Evolutionary conservation across 2,329 filamentous ascomycete species (phyloP).

Genomic region (Tolypocladium capitatum): DNA sequence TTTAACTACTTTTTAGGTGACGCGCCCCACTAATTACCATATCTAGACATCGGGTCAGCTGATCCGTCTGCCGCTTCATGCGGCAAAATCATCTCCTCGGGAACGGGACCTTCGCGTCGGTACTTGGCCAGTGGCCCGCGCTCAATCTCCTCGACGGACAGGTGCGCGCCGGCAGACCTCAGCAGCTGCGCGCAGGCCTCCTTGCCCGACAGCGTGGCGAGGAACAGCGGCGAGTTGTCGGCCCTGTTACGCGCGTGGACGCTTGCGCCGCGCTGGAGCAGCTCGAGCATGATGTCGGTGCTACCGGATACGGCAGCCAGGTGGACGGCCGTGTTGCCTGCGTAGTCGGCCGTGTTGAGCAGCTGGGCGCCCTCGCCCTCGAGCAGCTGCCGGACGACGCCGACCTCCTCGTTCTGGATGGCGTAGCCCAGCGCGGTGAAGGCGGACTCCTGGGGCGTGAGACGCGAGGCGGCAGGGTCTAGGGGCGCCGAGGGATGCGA

Average conservation of each 20-base stretch:
- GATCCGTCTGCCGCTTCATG: too few species aligned
- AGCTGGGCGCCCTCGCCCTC: conserved; percentile 51
- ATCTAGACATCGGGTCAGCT: too few species aligned
- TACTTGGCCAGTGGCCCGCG: conserved; percentile 11
- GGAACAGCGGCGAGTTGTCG: conserved; percentile 52
- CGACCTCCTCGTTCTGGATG: conserved; percentile 57
- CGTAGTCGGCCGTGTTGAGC: conserved; percentile 66
- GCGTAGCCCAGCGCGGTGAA: conserved; percentile 71
- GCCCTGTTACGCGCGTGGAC: conserved; percentile 53
- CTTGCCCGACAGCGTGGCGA: conserved; percentile 46
- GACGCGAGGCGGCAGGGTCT: conserved; percentile 26
- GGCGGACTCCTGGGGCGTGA: conserved; percentile 44
- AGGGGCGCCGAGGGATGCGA: conserved; percentile 52
- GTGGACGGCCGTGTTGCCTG: conserved; percentile 59
- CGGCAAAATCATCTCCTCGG: too few species aligned
- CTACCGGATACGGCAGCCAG: conserved; percentile 43
- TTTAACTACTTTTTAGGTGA: too few species aligned
- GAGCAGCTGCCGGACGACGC: conserved; percentile 53
- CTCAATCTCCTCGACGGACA: conserved; percentile 31
- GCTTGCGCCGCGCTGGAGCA: conserved; percentile 49
- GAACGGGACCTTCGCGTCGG: too few species aligned
- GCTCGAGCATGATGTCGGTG: conserved; percentile 40
- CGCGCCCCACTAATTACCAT: too few species aligned
- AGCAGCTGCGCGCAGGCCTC: conserved; percentile 40
- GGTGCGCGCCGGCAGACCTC: conserved; percentile 43